Evolutionary conservation across 2,329 filamentous ascomycete species (phyloP).

Genomic region (Ceratocystis colombiana): DNA sequence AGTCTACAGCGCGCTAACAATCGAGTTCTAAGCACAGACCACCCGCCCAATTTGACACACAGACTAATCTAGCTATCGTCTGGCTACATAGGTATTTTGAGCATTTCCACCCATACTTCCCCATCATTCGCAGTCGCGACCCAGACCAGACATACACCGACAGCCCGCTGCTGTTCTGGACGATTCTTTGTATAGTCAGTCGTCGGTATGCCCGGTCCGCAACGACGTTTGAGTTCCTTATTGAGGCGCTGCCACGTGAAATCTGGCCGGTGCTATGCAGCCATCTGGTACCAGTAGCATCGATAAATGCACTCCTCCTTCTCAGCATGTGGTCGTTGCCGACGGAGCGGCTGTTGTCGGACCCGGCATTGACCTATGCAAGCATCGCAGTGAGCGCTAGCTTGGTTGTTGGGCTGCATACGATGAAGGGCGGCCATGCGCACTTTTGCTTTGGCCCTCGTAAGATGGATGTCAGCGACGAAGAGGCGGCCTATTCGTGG

Average conservation of each 20-base stretch:
- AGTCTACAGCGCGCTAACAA: conserved; percentile 17
- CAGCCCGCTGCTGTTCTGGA: conserved; percentile 44
- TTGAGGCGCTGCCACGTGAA: conserved; percentile 40
- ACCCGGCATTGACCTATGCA: conserved; percentile 42
- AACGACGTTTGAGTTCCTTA: conserved; percentile 37
- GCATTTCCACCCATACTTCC: conserved; percentile 44
- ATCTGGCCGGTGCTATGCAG: conserved; percentile 38
- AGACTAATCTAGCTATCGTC: too few species aligned
- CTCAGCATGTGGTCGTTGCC: conserved; percentile 45
- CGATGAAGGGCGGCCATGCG: conserved; percentile 41
- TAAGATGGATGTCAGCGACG: conserved; percentile 39
- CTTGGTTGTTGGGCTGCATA: conserved; percentile 43
- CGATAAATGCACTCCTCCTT: conserved; percentile 44
- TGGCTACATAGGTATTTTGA: conserved; percentile 39
- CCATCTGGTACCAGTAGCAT: conserved; percentile 38
- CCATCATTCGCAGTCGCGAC: conserved; percentile 41
- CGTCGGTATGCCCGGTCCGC: conserved; percentile 41
- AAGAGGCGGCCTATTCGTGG: conserved; percentile 46
- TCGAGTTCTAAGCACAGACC: neutral
- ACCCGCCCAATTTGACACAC: neutral
- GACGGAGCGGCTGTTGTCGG: conserved; percentile 42
- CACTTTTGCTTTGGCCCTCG: conserved; percentile 40
- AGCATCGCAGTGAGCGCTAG: conserved; percentile 41
- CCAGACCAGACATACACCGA: conserved; percentile 43
- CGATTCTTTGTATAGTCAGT: conserved; percentile 42